Evolutionary conservation across 495 filamentous ascomycete species (phyloP).

Genomic region (Podospora appendiculata): DNA sequence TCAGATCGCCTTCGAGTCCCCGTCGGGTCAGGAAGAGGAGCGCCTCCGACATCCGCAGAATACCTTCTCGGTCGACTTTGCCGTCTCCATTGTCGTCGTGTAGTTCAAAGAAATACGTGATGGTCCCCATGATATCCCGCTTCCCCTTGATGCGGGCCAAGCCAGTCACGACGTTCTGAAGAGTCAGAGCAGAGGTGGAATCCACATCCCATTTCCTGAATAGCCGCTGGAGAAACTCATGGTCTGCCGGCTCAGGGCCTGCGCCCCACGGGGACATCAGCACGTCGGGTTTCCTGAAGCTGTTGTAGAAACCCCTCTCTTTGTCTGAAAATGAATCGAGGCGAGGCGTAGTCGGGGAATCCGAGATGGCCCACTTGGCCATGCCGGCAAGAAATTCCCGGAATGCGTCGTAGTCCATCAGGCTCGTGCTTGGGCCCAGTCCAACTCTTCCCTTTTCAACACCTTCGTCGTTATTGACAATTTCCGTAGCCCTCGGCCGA

Average conservation of each 20-base stretch:
- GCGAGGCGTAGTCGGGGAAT: conserved; percentile 51
- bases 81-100: conserved; percentile 92
- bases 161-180: conserved; percentile 88
- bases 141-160: conserved; percentile 85
- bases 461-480: conserved; percentile 30
- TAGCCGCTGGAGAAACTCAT: conserved; percentile 88
- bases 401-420: conserved; percentile 97
- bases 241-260: conserved; percentile 78
- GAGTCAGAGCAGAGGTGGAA: conserved; percentile 61
- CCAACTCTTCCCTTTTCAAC: conserved; percentile 78
- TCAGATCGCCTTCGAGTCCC: conserved; percentile 68
- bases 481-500: conserved; percentile 45
- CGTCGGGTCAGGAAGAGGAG: conserved; percentile 84
- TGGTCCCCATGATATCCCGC: conserved; percentile 91
- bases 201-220: conserved; percentile 84
- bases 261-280: conserved; percentile 63
- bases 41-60: conserved; percentile 88
- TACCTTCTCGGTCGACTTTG: conserved; percentile 92
- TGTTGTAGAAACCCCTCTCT: conserved; percentile 44
- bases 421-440: conserved; percentile 73
- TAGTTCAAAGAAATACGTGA: conserved; percentile 94
- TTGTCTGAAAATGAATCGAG: conserved; percentile 47
- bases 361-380: conserved; percentile 83
- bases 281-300: conserved; percentile 36
- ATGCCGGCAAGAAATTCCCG: conserved; percentile 86